Evolutionary conservation across 169 alveolate genomes (phyloP).

Genomic region (Neospora caninum): DNA sequence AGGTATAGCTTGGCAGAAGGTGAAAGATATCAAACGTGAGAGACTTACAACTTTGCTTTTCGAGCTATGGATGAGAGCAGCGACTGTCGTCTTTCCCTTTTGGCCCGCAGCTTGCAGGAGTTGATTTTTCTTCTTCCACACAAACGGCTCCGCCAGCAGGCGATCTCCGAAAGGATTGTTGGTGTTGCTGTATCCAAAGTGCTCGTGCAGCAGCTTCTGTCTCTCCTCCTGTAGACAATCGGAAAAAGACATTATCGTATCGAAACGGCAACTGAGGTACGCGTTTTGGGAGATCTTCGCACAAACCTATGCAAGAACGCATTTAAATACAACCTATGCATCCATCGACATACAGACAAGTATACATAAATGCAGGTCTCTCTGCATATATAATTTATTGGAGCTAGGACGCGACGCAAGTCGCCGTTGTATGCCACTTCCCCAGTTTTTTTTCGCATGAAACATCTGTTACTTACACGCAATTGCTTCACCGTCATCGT

Average conservation of each 20-base stretch:
- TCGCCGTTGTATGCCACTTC: too few relatives aligned
- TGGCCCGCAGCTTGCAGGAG: constrained; percentile 62
- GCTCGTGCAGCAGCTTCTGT: constrained; percentile 61
- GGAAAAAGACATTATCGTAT: neutral
- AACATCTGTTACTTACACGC: neutral
- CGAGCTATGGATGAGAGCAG: constrained; percentile 51
- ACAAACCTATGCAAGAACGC: too few relatives aligned
- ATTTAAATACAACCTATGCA: too few relatives aligned
- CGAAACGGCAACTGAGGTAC: too few relatives aligned
- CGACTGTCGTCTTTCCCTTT: constrained; percentile 51
- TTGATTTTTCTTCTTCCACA: constrained; percentile 69
- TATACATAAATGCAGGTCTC: neutral
- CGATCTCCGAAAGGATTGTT: constrained; percentile 71
- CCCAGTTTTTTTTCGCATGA: too few relatives aligned
- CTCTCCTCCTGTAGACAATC: constrained; percentile 57
- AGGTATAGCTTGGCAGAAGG: neutral
- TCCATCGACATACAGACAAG: neutral
- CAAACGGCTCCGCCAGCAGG: constrained; percentile 65
- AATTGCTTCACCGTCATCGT: neutral
- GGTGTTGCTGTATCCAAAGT: constrained; percentile 67
- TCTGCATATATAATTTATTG: too few relatives aligned
- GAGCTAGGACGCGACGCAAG: too few relatives aligned
- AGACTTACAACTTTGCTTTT: constrained; percentile 63
- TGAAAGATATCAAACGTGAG: neutral
- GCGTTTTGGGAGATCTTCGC: neutral